Evolutionary conservation across 768 basidiomycete species (phyloP).

Genomic region (Suillus decipiens): DNA sequence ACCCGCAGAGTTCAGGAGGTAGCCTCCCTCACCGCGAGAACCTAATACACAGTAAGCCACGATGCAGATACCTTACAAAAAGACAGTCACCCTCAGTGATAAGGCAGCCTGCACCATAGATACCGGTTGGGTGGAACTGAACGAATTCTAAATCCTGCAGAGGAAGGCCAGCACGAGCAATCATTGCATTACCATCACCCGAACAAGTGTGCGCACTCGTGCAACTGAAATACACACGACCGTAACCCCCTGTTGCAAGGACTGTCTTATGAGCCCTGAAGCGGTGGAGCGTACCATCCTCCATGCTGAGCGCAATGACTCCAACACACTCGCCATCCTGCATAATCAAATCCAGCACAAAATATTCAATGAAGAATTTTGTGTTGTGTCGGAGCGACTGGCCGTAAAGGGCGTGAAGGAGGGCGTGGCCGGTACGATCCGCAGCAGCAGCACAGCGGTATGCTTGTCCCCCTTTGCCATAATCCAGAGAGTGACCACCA

Average conservation of each 20-base stretch:
- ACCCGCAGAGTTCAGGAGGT: conserved; percentile 96
- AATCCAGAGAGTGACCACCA: conserved; percentile 96
- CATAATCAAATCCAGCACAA: conserved; percentile 99
- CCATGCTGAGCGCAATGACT: conserved; percentile 99
- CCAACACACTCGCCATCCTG: conserved; percentile 98
- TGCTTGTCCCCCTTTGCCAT: conserved; percentile 97
- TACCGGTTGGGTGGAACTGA: conserved; percentile 99
- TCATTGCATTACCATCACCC: conserved; percentile 99
- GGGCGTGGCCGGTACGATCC: conserved; percentile 97
- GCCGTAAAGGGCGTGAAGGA: conserved; percentile 98
- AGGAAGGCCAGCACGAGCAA: conserved; percentile 92
- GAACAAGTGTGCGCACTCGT: conserved; percentile 99
- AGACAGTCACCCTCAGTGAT: conserved; percentile 85
- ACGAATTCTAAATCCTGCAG: conserved; percentile 98
- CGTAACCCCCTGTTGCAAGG: conserved; percentile 97
- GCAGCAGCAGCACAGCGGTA: conserved; percentile 99
- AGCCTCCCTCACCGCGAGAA: conserved; percentile 98
- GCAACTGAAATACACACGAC: conserved; percentile 97
- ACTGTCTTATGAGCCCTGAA: conserved; percentile 99
- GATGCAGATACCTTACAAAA: conserved; percentile 1
- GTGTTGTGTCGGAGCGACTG: conserved; percentile 99
- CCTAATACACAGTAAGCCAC: conserved; percentile 45
- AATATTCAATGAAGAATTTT: conserved; percentile 99
- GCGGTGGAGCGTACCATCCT: conserved; percentile 97
- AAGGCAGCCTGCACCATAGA: conserved; percentile 98